phyloP scores from a whole-genome alignment of 2,329 filamentous ascomycete genomes.

The Pseudonectria foliicola region DNA sequence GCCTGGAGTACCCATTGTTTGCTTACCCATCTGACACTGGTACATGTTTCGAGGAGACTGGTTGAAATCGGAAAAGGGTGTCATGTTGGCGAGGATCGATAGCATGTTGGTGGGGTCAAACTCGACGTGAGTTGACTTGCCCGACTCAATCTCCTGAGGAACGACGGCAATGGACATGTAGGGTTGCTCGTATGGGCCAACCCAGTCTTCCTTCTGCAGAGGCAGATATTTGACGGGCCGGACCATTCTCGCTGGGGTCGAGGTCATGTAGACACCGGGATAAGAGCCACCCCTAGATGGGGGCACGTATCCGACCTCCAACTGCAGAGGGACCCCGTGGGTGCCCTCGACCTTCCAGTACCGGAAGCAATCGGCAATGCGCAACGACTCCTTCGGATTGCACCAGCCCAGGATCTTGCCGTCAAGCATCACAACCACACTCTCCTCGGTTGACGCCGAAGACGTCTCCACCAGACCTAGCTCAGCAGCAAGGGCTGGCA shows the following conservation, averaged over 20 bases:
- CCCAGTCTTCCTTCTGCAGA: conserved; percentile 75
- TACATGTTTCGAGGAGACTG: conserved; percentile 99
- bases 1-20: conserved; percentile 95
- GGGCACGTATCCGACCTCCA: conserved; percentile 90
- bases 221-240: conserved; percentile 89
- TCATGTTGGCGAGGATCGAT: conserved; percentile 97
- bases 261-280: conserved; percentile 91
- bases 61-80: conserved; percentile 97
- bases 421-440: conserved; percentile 83
- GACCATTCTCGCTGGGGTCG: conserved; percentile 77
- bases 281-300: conserved; percentile 88
- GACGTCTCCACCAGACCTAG: conserved; percentile 72
- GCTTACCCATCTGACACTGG: conserved; percentile 98
- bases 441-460: conserved; percentile 73
- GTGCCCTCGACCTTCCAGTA: conserved; percentile 93
- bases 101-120: conserved; percentile 93
- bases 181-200: conserved; percentile 91
- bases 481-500: conserved; percentile 68
- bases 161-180: conserved; percentile 97
- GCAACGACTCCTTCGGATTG: conserved; percentile 70
- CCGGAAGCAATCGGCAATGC: conserved; percentile 78
- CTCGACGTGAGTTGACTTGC: conserved; percentile 88
- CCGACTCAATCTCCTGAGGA: conserved; percentile 80
- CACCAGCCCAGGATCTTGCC: conserved; percentile 88
- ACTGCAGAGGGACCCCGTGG: conserved; percentile 69